Evolutionary conservation across 148 eudicot genomes (phyloP).

Genomic region (Tetragonia tetragonoides): DNA sequence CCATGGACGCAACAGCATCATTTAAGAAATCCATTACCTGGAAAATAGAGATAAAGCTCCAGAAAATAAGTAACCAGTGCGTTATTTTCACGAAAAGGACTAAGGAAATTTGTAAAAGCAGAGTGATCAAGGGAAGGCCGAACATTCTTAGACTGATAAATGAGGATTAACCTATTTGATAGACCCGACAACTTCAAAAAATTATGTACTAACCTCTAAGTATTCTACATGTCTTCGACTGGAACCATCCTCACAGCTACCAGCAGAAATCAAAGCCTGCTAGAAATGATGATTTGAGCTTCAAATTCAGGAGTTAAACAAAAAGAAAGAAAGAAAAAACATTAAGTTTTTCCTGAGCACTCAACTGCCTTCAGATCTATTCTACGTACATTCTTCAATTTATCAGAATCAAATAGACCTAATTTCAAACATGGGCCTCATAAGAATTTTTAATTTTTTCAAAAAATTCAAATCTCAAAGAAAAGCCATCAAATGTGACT

Average conservation of each 20-base stretch:
- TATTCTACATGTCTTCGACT: conserved; percentile 43
- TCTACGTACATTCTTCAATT: neutral
- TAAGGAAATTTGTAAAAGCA: neutral
- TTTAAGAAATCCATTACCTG: conserved; percentile 96
- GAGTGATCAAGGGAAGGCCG: neutral
- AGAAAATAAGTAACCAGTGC: conserved; percentile 6
- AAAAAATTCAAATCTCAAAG: neutral
- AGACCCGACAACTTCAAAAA: neutral
- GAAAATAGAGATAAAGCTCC: conserved; percentile 9
- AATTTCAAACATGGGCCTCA: no score
- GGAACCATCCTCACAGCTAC: conserved; percentile 38
- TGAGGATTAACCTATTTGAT: neutral
- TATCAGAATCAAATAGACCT: neutral
- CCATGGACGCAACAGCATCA: conserved; percentile 80
- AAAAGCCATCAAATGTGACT: neutral
- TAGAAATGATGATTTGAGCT: conserved; percentile 18
- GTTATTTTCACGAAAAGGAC: neutral
- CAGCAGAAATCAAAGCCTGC: conserved; percentile 61
- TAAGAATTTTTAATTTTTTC: neutral
- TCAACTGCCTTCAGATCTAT: neutral
- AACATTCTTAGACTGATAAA: neutral
- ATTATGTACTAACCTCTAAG: conserved; percentile 56
- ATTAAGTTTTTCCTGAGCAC: neutral
- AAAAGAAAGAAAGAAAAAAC: neutral
- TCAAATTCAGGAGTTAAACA: conserved; percentile 8